Base-by-base conservation (phyloP, 768 basidiomycete species). In the Suillus decipiens region DNA sequence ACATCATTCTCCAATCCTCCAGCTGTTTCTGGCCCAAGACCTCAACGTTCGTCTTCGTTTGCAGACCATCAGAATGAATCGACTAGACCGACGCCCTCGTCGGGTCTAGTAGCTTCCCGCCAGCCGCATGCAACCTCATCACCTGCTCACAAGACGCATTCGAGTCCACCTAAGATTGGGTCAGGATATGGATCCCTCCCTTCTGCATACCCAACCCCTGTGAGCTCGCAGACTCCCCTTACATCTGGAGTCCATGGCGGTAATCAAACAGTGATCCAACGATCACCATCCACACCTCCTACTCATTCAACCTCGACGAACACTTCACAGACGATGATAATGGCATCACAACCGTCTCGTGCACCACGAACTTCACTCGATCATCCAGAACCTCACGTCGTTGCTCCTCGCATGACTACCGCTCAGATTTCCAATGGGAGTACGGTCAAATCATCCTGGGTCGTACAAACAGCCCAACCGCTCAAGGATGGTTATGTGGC, bases 381-480 rank as follows among this genome's bases (percentile, higher is more conserved):
- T 17, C 56, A 17, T 61, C 51, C 55, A 37, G 59, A 61, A 28
- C 60, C 19, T 15, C 64, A 61, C 42, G 42, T 59, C 28, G 72
- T 58, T 33, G 72, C 63, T 12, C 17, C 31, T 59, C 68, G 61
- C 36, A 65, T 68, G 53, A 61, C 53, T 22, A 58, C 39, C 28
- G 34, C 65, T 41, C 61, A 60, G 55, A n/a, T 62, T 36, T 66
- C 73, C 10, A 68, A 60, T 41, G 36, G 58, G 8, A 60, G 68
- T 48, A 75, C 71, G 5, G 63, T 76, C 39, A 68, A 74, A 61
- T 68, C 70, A 24, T 68, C 75, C 15, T 75, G 76, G 74, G 67
- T 77, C 19, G 72, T 75, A 12, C 74, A 75, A 48, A 75, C 70
- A 12, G 56, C 67, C n/a, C 43, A 66, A 31, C 65, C 66, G n/a